Conservation (phyloP, 1,139 yeast genomes). For the Magnusiomyces tetraspermus region DNA sequence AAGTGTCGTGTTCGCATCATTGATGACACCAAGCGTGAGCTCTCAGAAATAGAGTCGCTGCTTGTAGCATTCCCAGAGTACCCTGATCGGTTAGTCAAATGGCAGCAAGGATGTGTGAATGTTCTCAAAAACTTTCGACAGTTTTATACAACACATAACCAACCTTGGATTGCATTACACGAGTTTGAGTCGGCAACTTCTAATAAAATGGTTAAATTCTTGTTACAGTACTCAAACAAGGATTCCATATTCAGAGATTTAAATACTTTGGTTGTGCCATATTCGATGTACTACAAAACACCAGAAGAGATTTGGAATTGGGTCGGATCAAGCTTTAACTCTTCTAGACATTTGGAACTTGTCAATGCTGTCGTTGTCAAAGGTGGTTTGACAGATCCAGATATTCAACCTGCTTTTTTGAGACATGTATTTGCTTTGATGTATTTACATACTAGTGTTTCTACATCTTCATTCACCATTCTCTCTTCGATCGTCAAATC, state of each 20-base stretch:
- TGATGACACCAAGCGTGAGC: conserved; percentile 3
- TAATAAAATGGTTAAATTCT: not conserved
- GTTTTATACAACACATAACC: conserved; percentile 3
- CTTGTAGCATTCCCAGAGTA: not conserved
- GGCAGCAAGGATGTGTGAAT: not conserved
- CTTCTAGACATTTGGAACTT: conserved; percentile 1
- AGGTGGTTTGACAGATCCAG: not conserved
- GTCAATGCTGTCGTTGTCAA: not conserved
- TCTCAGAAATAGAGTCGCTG: not conserved
- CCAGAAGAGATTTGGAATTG: conserved; percentile 2
- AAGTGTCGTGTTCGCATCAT: conserved; percentile 3
- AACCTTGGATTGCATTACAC: conserved; percentile 5
- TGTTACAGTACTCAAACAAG: conserved; percentile 2
- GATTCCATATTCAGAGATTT: conserved; percentile 1
- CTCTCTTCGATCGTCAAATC: not conserved
- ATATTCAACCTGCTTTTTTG: not conserved
- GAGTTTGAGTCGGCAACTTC: conserved; percentile 5
- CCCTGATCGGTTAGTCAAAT: not conserved
- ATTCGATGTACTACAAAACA: not conserved
- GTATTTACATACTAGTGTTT: not conserved
- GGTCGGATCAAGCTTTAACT: not conserved
- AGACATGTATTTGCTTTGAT: not conserved
- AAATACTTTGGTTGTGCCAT: conserved; percentile 1
- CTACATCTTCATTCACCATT: not conserved
- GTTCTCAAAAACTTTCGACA: not conserved